Conservation (phyloP, 139 green algal genomes). For the Chlamydomonas applanata region DNA sequence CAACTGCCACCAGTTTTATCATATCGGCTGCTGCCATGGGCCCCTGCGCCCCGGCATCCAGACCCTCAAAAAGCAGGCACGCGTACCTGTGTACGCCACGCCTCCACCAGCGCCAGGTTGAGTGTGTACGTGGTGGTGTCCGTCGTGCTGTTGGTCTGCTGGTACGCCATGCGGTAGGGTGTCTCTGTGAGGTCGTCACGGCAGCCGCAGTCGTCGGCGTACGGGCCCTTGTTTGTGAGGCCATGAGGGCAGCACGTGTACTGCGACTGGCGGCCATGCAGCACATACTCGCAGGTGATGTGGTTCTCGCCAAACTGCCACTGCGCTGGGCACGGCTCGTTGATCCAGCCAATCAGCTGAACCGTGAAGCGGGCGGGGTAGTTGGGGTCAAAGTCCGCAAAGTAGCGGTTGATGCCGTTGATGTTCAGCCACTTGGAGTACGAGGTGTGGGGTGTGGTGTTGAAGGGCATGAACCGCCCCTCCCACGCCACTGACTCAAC, state of each 20-base stretch:
- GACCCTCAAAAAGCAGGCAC: no score
- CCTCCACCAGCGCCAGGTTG: slow-evolving; percentile 25
- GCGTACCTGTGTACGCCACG: neutral
- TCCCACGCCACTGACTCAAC: slow-evolving; percentile 30
- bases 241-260: slow-evolving; percentile 38
- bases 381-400: slow-evolving; percentile 30
- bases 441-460: slow-evolving; percentile 25
- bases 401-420: slow-evolving; percentile 37
- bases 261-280: slow-evolving; percentile 34
- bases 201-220: slow-evolving; percentile 30
- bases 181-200: slow-evolving; percentile 28
- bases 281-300: slow-evolving; percentile 28
- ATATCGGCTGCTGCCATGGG: no score
- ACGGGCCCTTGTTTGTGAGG: neutral
- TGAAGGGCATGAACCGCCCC: slow-evolving; percentile 33
- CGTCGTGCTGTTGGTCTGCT: neutral
- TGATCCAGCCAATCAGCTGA: slow-evolving; percentile 21
- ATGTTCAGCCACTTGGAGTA: slow-evolving; percentile 44
- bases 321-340: slow-evolving; percentile 38
- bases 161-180: slow-evolving; percentile 40
- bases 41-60: no score
- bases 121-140: slow-evolving; percentile 30
- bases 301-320: neutral
- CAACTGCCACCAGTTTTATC: no score
- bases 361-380: slow-evolving; percentile 8